Evolutionary conservation across 2,329 filamentous ascomycete genomes (phyloP).

Genomic region (Colletotrichum tofieldiae): DNA sequence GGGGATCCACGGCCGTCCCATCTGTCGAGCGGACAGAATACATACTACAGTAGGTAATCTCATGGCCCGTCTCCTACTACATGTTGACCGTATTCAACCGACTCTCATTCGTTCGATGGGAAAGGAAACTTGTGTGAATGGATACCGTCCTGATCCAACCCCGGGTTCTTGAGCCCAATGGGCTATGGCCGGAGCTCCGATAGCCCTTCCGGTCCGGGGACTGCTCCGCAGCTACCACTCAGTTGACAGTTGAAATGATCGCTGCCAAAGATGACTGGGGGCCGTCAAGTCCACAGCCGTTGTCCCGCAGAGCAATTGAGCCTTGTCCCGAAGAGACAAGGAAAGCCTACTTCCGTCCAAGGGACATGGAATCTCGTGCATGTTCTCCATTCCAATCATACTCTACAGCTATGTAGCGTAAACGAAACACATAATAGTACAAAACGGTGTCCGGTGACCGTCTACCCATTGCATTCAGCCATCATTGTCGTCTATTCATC

Average conservation of each 20-base stretch:
- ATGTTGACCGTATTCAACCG: not conserved
- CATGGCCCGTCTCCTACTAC: not conserved
- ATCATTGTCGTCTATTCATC: slow-evolving; percentile 20
- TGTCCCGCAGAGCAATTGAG: too few species aligned
- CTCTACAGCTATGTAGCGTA: slow-evolving; percentile 35
- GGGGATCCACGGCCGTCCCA: not conserved
- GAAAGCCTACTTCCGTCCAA: too few species aligned
- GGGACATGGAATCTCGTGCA: not conserved
- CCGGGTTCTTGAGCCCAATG: not conserved
- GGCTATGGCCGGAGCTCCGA: not conserved
- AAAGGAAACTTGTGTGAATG: not conserved
- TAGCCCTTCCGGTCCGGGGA: not conserved
- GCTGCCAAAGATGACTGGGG: not conserved
- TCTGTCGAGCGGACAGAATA: not conserved
- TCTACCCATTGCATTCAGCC: slow-evolving; percentile 21
- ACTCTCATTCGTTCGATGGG: not conserved
- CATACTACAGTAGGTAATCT: not conserved
- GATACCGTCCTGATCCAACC: not conserved
- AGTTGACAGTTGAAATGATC: not conserved
- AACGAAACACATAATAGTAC: slow-evolving; percentile 42
- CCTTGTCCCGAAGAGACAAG: not conserved
- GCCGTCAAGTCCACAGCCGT: not conserved
- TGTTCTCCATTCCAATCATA: slow-evolving; percentile 33
- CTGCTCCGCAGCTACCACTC: not conserved
- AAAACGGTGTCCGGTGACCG: slow-evolving; percentile 21